A percentile compares a stretch with the other conserved stretches of the same genome.
These are phyloP conservation scores for Pichia deserticola DNA, from an alignment of 805 yeast species.

Conservation along the genomic window DNA sequence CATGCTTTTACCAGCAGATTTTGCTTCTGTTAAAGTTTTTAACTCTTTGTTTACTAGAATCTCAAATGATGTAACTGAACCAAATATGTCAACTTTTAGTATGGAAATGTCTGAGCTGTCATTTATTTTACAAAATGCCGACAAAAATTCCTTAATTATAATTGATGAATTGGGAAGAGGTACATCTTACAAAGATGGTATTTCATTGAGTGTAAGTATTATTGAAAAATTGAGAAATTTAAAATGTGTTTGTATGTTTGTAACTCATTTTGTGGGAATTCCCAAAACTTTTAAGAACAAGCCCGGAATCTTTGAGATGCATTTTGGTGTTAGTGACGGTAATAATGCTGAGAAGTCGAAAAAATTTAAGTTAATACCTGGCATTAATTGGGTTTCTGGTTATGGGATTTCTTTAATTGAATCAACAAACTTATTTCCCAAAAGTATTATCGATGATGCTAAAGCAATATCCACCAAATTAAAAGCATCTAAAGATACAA, in stretches of 20 bases:
- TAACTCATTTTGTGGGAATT: slow-evolving; percentile 40
- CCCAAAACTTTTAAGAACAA: slow-evolving; percentile 29
- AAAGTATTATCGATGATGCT: slow-evolving; percentile 23
- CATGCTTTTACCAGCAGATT: slow-evolving; percentile 39
- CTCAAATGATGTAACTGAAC: slow-evolving; percentile 29
- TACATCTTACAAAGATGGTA: slow-evolving; percentile 43
- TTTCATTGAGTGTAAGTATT: slow-evolving; percentile 41
- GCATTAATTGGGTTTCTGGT: slow-evolving; percentile 16
- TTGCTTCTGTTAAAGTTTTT: slow-evolving; percentile 36
- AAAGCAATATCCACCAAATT: slow-evolving; percentile 18
- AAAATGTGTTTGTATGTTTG: slow-evolving; percentile 29
- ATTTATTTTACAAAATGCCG: slow-evolving; percentile 32
- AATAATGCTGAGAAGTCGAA: slow-evolving; percentile 12
- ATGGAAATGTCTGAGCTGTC: slow-evolving; percentile 43
- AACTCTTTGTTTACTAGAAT: slow-evolving; percentile 32
- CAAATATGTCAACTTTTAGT: slow-evolving; percentile 36
- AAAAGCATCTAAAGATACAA: background rate
- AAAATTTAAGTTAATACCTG: slow-evolving; percentile 22
- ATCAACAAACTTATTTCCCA: slow-evolving; percentile 22
- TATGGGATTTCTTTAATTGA: slow-evolving; percentile 28
- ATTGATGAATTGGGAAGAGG: slow-evolving; percentile 55
- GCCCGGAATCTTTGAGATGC: slow-evolving; percentile 30
- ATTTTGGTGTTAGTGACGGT: slow-evolving; percentile 26
- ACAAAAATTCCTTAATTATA: slow-evolving; percentile 29
- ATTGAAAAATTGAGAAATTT: slow-evolving; percentile 30